These are phyloP conservation scores for Guillardia theta DNA, from an alignment of 78 protist species.

Conservation along the genomic window DNA sequence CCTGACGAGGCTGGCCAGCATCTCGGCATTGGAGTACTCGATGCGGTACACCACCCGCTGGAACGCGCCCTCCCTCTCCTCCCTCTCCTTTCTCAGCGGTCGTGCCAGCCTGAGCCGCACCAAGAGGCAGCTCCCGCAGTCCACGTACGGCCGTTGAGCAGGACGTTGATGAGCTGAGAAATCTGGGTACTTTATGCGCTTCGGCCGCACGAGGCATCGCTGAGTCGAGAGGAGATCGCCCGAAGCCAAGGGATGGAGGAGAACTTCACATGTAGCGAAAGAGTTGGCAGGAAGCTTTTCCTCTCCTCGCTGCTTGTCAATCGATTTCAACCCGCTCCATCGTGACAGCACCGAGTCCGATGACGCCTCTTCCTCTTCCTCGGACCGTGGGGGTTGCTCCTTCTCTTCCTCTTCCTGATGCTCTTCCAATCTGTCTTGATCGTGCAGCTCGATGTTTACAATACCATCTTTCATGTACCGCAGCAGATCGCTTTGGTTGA, in stretches of 20 bases:
- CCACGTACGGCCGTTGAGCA: neutral
- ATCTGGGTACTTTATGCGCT: neutral
- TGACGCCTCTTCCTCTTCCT: neutral
- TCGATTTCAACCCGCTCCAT: neutral
- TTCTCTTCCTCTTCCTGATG: neutral
- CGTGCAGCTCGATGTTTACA: neutral
- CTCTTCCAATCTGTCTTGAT: neutral
- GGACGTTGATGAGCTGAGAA: neutral
- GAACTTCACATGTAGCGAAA: neutral
- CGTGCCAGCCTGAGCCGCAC: neutral
- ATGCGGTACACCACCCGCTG: conserved; percentile 33
- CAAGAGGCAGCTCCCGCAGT: neutral
- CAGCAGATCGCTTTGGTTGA: neutral
- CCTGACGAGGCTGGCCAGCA: neutral
- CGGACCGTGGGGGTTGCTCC: neutral
- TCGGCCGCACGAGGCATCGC: neutral
- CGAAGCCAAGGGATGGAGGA: neutral
- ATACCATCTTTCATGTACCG: neutral
- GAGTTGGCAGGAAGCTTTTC: neutral
- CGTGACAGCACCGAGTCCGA: neutral
- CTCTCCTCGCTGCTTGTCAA: neutral
- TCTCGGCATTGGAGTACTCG: neutral
- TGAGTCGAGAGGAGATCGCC: neutral
- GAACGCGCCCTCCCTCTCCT: neutral
- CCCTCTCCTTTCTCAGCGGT: neutral